Conservation (phyloP, 148 eudicot species). For the Mesembryanthemum crystallinum region DNA sequence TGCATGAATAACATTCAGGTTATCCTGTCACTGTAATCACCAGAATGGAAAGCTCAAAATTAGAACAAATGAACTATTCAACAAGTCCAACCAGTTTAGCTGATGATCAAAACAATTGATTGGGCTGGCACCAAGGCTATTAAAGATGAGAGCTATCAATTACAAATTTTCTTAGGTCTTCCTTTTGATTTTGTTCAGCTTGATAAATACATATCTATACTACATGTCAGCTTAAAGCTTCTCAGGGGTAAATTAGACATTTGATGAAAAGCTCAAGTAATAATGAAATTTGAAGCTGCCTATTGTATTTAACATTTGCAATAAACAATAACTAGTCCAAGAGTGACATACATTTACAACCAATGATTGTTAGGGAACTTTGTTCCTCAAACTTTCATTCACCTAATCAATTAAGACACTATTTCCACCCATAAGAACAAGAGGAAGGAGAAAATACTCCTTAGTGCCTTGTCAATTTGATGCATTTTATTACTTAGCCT, state of each 20-base stretch:
- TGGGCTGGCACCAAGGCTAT: background rate
- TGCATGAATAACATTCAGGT: constrained; percentile 33
- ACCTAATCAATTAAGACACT: background rate
- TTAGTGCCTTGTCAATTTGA: background rate
- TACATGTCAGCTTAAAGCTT: too few relatives aligned
- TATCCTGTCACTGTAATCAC: background rate
- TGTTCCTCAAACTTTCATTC: too few relatives aligned
- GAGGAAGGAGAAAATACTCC: background rate
- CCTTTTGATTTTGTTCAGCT: background rate
- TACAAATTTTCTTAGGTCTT: background rate
- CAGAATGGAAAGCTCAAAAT: background rate
- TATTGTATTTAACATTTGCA: too few relatives aligned
- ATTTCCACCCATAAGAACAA: background rate
- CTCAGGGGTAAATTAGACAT: too few relatives aligned
- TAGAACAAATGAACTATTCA: background rate
- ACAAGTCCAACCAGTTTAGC: background rate
- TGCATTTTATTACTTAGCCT: background rate
- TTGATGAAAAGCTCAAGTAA: too few relatives aligned
- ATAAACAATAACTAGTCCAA: too few relatives aligned
- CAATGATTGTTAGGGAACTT: too few relatives aligned
- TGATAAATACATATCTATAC: background rate
- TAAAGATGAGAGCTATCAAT: background rate
- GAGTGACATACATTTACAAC: too few relatives aligned
- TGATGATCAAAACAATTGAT: background rate
- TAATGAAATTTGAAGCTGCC: too few relatives aligned